Percentiles rank a stretch among this genome's conserved stretches.
Evolutionary conservation across 768 basidiomycete genomes (phyloP).

Genomic region (Flagelloscypha sp.): DNA sequence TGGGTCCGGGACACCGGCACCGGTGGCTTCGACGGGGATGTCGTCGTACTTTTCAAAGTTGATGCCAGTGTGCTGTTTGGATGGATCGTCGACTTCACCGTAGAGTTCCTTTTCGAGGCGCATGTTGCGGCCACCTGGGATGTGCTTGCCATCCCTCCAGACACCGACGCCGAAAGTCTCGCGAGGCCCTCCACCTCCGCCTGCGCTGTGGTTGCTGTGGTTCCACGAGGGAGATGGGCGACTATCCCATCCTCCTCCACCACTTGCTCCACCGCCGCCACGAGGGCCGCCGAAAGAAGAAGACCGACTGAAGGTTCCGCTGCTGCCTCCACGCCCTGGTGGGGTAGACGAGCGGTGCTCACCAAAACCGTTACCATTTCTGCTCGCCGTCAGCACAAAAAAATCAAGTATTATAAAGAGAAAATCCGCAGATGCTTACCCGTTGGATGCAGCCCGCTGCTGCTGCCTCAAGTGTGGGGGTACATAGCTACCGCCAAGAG

Average conservation of each 20-base stretch:
- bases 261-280: slow-evolving; percentile 28
- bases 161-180: slow-evolving; percentile 56
- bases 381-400: slow-evolving; percentile 12
- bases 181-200: slow-evolving; percentile 33
- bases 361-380: slow-evolving; percentile 59
- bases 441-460: slow-evolving; percentile 80
- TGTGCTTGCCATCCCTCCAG: slow-evolving; percentile 88
- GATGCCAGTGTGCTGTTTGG: slow-evolving; percentile 92
- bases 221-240: slow-evolving; percentile 32
- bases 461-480: slow-evolving; percentile 80
- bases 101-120: slow-evolving; percentile 95
- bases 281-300: slow-evolving; percentile 30
- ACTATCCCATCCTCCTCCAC: slow-evolving; percentile 32
- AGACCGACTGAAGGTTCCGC: slow-evolving; percentile 33
- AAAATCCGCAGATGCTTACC: slow-evolving; percentile 32
- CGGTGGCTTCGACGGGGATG: slow-evolving; percentile 98
- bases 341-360: slow-evolving; percentile 64
- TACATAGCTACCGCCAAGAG: slow-evolving; percentile 80
- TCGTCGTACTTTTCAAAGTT: slow-evolving; percentile 99
- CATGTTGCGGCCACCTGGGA: slow-evolving; percentile 74
- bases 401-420: slow-evolving; percentile 11
- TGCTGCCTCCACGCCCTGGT: slow-evolving; percentile 39
- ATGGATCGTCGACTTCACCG: slow-evolving; percentile 78
- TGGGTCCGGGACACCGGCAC: slow-evolving; percentile 94
- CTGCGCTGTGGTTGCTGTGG: slow-evolving; percentile 18